Evolutionary conservation across 139 green algal genomes (phyloP).

Genomic region (Microglena sp.): DNA sequence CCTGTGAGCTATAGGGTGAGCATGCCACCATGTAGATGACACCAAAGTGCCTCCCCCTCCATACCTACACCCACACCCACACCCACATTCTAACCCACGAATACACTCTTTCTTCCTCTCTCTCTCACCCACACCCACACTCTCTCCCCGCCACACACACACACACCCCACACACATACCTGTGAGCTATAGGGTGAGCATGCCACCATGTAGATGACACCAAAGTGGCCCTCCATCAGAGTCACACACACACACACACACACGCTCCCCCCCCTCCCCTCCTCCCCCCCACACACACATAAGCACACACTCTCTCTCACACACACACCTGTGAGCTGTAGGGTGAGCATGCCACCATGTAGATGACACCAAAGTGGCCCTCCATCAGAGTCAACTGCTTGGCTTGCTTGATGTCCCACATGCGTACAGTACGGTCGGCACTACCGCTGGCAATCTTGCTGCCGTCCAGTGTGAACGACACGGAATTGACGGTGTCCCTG

Average conservation of each 20-base stretch:
- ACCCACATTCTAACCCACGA: too few species aligned
- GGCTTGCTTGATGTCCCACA: background rate
- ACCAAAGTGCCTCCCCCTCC: too few species aligned
- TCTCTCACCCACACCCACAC: too few species aligned
- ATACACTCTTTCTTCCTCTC: too few species aligned
- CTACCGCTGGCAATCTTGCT: constrained; percentile 3
- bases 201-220: too few species aligned
- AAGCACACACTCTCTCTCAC: background rate
- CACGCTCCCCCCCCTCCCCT: background rate
- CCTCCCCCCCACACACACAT: background rate
- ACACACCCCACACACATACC: too few species aligned
- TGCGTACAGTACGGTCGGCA: background rate
- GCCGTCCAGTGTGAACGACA: background rate
- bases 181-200: too few species aligned
- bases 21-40: too few species aligned
- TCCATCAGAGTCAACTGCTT: background rate
- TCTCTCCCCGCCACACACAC: too few species aligned
- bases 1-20: too few species aligned
- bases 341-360: background rate
- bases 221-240: background rate
- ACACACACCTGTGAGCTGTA: background rate
- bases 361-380: constrained; percentile 1
- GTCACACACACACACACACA: background rate
- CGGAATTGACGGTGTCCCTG: background rate
- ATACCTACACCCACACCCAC: too few species aligned